Base-by-base conservation (phyloP, 768 basidiomycete species). In the Xerocomus brunneocitrinus region DNA sequence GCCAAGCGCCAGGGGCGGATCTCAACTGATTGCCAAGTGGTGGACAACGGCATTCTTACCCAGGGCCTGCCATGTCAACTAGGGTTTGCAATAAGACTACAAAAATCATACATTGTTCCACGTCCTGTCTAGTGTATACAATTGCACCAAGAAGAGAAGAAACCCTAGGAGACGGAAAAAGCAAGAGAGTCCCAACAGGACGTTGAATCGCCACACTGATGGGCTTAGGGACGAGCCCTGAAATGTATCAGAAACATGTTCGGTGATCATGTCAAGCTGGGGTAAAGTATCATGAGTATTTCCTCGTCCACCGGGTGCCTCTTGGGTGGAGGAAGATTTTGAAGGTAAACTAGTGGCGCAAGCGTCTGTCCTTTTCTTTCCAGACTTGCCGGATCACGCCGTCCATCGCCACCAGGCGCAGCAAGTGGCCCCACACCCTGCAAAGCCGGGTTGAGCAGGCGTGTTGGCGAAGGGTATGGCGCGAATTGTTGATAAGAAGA, bases 251-350 rank as follows among this genome's bases (percentile, higher is more conserved):
- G 60, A 54, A 43, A 31, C 39, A 49, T 44, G 30, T 6, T 52
- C 41, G 62, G 16, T 36, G 56, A 43, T 72, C 59, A 69, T 42
- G 63, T 59, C 52, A 68, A 36, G 16, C 61, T 67, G 53, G 76
- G 68, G 38, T 61, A 68, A 57, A 85, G 79, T 2, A 79, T 79
- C 76, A 85, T 85, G 47, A 89, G 72, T 6, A 83, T 82, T 63
- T 81, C 78, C 66, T 88, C 85, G 62, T 89, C 87, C 49, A 85
- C 65, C 3, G 84, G 83, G 64, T 89, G 87, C 44, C 87, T 79
- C 49, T 79, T 78, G 16, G 77, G 78, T 14, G 82, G 83, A 16
- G 84, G 76, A 12, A 79, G 75, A 25, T 74, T 80, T 65, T 80
- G 76, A 19, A 87, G 75, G 64, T 85, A 87, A 30, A 80, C 74